Conservation (phyloP, 331 rosid species). For the Phaseolus coccineus region DNA sequence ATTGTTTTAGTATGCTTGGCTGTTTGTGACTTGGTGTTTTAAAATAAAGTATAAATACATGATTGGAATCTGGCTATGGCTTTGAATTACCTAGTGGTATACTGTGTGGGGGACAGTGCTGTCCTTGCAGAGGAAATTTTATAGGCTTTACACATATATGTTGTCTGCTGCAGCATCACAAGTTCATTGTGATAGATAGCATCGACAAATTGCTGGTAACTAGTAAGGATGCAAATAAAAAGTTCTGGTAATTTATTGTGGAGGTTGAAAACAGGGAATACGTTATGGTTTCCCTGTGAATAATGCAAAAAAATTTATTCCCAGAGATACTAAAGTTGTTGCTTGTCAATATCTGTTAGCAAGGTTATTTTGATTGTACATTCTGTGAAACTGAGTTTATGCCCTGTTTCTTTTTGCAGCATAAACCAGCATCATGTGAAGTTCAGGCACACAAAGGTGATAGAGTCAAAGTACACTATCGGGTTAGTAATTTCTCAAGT, state of each 20-base stretch:
- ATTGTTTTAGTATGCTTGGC: neutral
- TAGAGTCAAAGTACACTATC: conserved; percentile 60
- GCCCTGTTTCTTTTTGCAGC: conserved; percentile 47
- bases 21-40: neutral
- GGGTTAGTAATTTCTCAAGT: conserved; percentile 48
- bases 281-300: neutral
- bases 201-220: neutral
- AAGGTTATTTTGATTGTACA: neutral
- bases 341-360: neutral
- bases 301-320: neutral
- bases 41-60: neutral
- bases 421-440: conserved; percentile 55
- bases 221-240: conserved; percentile 18
- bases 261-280: conserved; percentile 16
- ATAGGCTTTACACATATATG: neutral
- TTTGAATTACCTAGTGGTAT: conserved; percentile 1
- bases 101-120: neutral
- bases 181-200: neutral
- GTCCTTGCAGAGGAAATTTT: neutral
- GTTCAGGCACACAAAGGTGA: conserved; percentile 66
- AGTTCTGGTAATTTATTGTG: conserved; percentile 1
- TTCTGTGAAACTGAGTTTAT: conserved; percentile 23
- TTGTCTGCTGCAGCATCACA: neutral
- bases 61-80: neutral
- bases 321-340: neutral